phyloP scores from a whole-genome alignment of 1,284 basidiomycete species.

The Ceratobasidium sp. region DNA sequence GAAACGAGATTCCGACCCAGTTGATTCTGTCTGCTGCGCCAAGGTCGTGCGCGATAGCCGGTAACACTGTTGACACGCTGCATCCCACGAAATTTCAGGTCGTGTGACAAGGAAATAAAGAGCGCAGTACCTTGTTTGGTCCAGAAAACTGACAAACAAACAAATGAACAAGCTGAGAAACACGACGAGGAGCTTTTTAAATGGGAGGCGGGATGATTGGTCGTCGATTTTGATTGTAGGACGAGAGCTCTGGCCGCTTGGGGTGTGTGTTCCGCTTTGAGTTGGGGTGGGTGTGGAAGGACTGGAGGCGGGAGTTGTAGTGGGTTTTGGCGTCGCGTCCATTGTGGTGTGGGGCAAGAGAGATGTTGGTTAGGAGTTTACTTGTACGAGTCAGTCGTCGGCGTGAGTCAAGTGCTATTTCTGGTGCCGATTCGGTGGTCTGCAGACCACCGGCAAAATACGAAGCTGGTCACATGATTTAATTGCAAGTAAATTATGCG shows the following conservation, averaged over 20 bases:
- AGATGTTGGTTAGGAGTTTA: neutral
- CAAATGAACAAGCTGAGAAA: slow-evolving; percentile 43
- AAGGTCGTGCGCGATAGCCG: slow-evolving; percentile 42
- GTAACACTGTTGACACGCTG: slow-evolving; percentile 41
- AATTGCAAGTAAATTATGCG: neutral
- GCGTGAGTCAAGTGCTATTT: slow-evolving; percentile 10
- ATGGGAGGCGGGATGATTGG: slow-evolving; percentile 41
- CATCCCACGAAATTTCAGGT: neutral
- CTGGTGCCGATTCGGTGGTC: neutral
- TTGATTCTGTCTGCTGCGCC: slow-evolving; percentile 45
- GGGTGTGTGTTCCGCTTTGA: slow-evolving; percentile 29
- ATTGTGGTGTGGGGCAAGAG: neutral
- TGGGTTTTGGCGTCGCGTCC: slow-evolving; percentile 5
- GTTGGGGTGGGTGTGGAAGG: slow-evolving; percentile 11
- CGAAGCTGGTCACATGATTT: slow-evolving; percentile 15
- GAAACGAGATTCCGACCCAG: slow-evolving; percentile 45
- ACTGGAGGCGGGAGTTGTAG: neutral
- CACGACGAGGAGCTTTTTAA: slow-evolving; percentile 40
- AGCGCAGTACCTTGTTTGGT: slow-evolving; percentile 32
- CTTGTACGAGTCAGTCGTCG: neutral
- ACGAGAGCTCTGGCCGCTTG: slow-evolving; percentile 11
- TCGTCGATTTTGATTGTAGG: slow-evolving; percentile 38
- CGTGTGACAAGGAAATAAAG: neutral
- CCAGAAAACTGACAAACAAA: slow-evolving; percentile 41
- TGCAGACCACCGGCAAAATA: neutral